Evolutionary conservation across 805 yeast species (phyloP), one percentile per base, ranked within the genome.

Genomic region (Cyberlindnera mycetangii): DNA sequence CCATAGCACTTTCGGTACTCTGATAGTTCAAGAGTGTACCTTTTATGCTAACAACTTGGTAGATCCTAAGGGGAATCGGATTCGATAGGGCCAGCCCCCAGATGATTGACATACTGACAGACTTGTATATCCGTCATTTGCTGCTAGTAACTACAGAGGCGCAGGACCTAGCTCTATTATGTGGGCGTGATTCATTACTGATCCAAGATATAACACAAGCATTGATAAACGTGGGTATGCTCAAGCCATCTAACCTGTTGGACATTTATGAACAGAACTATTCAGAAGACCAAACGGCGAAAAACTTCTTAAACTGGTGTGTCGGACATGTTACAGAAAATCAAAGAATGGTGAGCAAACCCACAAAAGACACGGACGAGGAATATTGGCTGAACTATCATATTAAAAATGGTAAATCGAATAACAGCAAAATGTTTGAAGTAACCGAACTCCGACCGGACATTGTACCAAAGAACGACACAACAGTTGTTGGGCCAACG

Each of bases 71-170:
- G 49, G 80, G 93, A 0, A 77, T 81, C 24, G 99, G 99, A 0
- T 88, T 89, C 56, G 96, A 88, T 49, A 75, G 81, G 54, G 81
- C 90, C 51, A 72, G 81, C 41, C 86, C 92, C 7, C 70, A 78
- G 7, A 76, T 85, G 1, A 69, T 92, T 9, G 90, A 89, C 57
- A 74, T 81, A 2, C 53, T 89, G n/a, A 82, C 95, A 0, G 97
- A 89, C 56, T 58, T 92, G 2, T 80, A 84, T 59, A 67, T 85
- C 15, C 74, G 84, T 45, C 83, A 81, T 59, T 63, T 92, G 35
- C 68, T 69, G 39, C 65, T 81, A 15, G 58, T 92, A 17, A 63
- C 81, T 2, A 52, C 65, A 11, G 78, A 79, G 39, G 68, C 88
- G 0, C 56, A 63, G 25, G 68, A 68, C 41, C 69, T 80, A 42